These are phyloP conservation scores for Clathrus columnatus DNA, from an alignment of 768 basidiomycete species.

Conservation along the genomic window DNA sequence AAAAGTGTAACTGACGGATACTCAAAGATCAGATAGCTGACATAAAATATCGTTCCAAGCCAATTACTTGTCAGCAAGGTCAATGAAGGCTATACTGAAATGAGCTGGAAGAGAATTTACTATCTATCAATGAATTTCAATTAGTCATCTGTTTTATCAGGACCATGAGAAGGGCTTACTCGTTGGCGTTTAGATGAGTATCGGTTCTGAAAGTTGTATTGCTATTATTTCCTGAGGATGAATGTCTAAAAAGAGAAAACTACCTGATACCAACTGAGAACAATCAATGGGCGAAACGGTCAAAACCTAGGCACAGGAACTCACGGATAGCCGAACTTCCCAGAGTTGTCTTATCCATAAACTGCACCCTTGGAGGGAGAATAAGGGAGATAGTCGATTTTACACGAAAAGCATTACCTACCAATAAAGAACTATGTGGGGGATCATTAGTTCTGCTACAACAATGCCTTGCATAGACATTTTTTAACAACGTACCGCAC, in stretches of 20 bases:
- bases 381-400: not conserved
- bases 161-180: slow-evolving; percentile 33
- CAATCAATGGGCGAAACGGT: not conserved
- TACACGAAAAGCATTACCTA: slow-evolving; percentile 21
- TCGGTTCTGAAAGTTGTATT: slow-evolving; percentile 33
- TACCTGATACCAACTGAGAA: slow-evolving; percentile 58
- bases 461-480: slow-evolving; percentile 3
- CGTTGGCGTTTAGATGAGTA: slow-evolving; percentile 54
- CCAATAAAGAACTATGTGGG: slow-evolving; percentile 46
- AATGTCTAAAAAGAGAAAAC: too few species aligned
- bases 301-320: not conserved
- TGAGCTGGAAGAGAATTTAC: not conserved
- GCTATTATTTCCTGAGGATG: too few species aligned
- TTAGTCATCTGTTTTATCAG: not conserved
- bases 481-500: slow-evolving; percentile 37
- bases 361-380: slow-evolving; percentile 51
- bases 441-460: not conserved
- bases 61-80: slow-evolving; percentile 24
- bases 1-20: slow-evolving; percentile 35
- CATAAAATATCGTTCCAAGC: slow-evolving; percentile 44
- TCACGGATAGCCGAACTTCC: slow-evolving; percentile 50
- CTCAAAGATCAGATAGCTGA: slow-evolving; percentile 56
- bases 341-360: slow-evolving; percentile 70
- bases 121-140: not conserved
- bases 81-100: too few species aligned